Percentiles rank a stretch among this genome's conserved stretches.
These are phyloP conservation scores for Barbatosphaeria neglecta DNA, from an alignment of 495 filamentous ascomycete genomes.

Conservation along the genomic window DNA sequence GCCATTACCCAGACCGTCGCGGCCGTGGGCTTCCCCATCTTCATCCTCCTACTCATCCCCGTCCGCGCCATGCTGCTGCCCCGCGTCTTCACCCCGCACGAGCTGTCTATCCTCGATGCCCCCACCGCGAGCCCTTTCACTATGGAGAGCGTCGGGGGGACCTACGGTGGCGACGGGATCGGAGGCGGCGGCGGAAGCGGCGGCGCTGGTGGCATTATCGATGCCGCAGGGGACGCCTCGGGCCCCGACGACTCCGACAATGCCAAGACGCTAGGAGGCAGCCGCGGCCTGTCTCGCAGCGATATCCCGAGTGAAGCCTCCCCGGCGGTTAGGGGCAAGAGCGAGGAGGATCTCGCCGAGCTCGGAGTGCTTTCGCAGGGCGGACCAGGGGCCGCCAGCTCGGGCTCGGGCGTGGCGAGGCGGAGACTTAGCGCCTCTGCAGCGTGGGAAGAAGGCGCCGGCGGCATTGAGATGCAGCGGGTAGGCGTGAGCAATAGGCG, in stretches of 20 bases:
- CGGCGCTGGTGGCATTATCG: background rate
- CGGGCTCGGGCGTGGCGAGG: constrained; percentile 2
- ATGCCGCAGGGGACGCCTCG: background rate
- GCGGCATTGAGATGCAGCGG: constrained; percentile 10
- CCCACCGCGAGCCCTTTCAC: constrained; percentile 76
- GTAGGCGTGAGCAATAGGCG: constrained; percentile 9
- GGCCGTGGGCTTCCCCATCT: constrained; percentile 84
- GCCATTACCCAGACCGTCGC: constrained; percentile 94
- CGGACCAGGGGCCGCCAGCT: background rate
- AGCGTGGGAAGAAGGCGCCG: background rate
- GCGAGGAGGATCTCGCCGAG: constrained; percentile 22
- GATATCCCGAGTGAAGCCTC: background rate
- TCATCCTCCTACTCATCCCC: constrained; percentile 75
- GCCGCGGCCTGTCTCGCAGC: background rate
- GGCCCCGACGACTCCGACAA: background rate
- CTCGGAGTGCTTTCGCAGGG: constrained; percentile 21
- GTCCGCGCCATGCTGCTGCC: constrained; percentile 64
- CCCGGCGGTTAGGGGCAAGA: no score
- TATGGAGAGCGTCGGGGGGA: constrained; percentile 74
- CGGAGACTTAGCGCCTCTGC: constrained; percentile 1
- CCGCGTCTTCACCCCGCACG: constrained; percentile 51
- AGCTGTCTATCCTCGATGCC: constrained; percentile 61
- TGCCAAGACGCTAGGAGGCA: background rate
- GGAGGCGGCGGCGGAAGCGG: background rate
- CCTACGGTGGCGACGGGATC: constrained; percentile 34